Percentiles rank a stretch among this genome's conserved stretches.
These are phyloP conservation scores for Sclerotiophoma versabilis DNA, from an alignment of 2,329 filamentous ascomycete species.

Conservation along the genomic window DNA sequence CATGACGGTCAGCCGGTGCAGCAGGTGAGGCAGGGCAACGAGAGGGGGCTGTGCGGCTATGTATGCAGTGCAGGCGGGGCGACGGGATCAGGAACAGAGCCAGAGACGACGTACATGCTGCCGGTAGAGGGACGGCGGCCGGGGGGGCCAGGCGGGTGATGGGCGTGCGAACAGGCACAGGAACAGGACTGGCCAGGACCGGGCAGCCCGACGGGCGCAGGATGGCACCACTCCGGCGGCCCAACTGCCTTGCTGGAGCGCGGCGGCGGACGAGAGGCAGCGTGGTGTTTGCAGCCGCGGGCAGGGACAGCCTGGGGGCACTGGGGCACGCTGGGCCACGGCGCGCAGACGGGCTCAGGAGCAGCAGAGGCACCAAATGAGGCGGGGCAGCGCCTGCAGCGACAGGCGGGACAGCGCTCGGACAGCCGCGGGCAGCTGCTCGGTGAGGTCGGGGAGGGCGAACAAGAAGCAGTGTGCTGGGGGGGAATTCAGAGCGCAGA, in stretches of 20 bases:
- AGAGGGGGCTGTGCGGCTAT: not conserved
- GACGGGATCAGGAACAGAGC: slow-evolving; percentile 17
- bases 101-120: slow-evolving; percentile 46
- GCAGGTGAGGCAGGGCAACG: not conserved
- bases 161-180: slow-evolving; percentile 3
- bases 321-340: slow-evolving; percentile 18
- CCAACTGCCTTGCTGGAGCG: slow-evolving; percentile 12
- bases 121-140: too few species aligned
- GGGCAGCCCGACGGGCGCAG: not conserved
- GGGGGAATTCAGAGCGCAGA: too few species aligned
- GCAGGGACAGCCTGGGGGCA: slow-evolving; percentile 25
- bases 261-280: not conserved
- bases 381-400: too few species aligned
- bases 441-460: not conserved
- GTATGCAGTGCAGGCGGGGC: not conserved
- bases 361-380: slow-evolving; percentile 20
- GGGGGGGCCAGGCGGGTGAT: too few species aligned
- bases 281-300: slow-evolving; percentile 19
- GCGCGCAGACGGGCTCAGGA: slow-evolving; percentile 16
- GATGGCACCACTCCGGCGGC: slow-evolving; percentile 13
- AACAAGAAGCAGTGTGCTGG: not conserved
- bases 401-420: too few species aligned
- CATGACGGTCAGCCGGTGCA: slow-evolving; percentile 38
- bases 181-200: too few species aligned
- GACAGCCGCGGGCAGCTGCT: slow-evolving; percentile 6